Evolutionary conservation across 2,329 filamentous ascomycete species (phyloP).

Genomic region (Lachnellula willkommii): DNA sequence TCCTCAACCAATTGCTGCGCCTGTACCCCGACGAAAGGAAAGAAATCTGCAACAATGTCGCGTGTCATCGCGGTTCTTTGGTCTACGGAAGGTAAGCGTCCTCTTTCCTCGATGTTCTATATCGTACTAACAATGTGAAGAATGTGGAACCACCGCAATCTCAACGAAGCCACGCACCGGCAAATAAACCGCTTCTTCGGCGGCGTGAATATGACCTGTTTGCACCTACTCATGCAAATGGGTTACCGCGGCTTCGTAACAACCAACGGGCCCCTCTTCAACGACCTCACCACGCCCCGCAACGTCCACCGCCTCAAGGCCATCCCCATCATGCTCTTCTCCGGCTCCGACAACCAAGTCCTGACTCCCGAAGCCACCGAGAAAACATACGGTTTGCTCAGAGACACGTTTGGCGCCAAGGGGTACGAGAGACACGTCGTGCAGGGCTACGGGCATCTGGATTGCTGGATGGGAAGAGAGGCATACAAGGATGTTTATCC

Average conservation of each 20-base stretch:
- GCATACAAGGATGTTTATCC: constrained; percentile 57
- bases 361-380: constrained; percentile 49
- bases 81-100: constrained; percentile 51
- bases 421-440: constrained; percentile 49
- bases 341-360: constrained; percentile 52
- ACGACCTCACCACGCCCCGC: constrained; percentile 42
- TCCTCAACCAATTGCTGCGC: constrained; percentile 51
- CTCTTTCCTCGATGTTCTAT: background rate
- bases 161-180: constrained; percentile 60
- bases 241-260: constrained; percentile 48
- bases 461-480: constrained; percentile 57
- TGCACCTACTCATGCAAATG: constrained; percentile 52
- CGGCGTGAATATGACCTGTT: constrained; percentile 55
- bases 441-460: constrained; percentile 54
- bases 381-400: constrained; percentile 47
- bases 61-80: constrained; percentile 55
- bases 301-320: constrained; percentile 48
- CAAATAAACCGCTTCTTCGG: constrained; percentile 58
- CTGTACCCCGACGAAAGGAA: constrained; percentile 49
- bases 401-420: constrained; percentile 44
- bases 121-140: constrained; percentile 12
- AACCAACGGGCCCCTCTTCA: constrained; percentile 44
- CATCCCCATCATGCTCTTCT: constrained; percentile 52
- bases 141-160: constrained; percentile 58
- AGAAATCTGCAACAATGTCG: constrained; percentile 57